Evolutionary conservation across 1,284 basidiomycete species (phyloP).

Genomic region (Porodaedalea pini): DNA sequence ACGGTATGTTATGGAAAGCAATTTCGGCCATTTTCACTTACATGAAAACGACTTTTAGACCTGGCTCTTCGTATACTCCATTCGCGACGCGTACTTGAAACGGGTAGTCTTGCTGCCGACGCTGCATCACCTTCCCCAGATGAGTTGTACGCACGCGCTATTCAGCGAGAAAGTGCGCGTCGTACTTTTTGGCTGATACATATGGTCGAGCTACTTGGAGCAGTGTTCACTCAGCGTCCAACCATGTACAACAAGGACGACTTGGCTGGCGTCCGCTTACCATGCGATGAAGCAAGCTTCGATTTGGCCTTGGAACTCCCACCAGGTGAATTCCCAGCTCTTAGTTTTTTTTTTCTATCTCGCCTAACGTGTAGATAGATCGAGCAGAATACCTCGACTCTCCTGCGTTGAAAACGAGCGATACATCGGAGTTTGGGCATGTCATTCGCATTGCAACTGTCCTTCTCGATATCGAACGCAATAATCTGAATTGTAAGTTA

Average conservation of each 20-base stretch:
- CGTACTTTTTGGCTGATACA: constrained; percentile 77
- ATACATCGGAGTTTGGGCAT: constrained; percentile 68
- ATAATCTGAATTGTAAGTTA: constrained; percentile 26
- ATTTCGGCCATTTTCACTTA: neutral
- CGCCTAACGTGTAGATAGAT: constrained; percentile 13
- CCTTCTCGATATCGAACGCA: constrained; percentile 45
- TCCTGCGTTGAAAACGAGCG: constrained; percentile 53
- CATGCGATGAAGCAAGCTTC: constrained; percentile 73
- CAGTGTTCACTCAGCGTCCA: constrained; percentile 48
- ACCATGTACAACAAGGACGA: constrained; percentile 50
- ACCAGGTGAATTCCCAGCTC: constrained; percentile 46
- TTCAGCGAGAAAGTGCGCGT: constrained; percentile 68
- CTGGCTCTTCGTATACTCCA: constrained; percentile 64
- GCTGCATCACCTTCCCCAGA: constrained; percentile 50
- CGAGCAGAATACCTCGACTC: constrained; percentile 60
- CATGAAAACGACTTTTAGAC: constrained; percentile 1
- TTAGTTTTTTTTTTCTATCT: constrained; percentile 19
- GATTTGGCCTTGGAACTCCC: constrained; percentile 61
- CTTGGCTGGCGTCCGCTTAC: constrained; percentile 55
- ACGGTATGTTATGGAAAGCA: constrained; percentile 28
- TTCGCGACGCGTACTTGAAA: constrained; percentile 45
- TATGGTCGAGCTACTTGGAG: constrained; percentile 37
- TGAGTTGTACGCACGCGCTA: constrained; percentile 52
- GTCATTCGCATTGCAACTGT: constrained; percentile 64
- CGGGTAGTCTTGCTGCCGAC: constrained; percentile 31